Base-by-base conservation (phyloP, 257 asterid genomes). In the Thymus mandschuricus region DNA sequence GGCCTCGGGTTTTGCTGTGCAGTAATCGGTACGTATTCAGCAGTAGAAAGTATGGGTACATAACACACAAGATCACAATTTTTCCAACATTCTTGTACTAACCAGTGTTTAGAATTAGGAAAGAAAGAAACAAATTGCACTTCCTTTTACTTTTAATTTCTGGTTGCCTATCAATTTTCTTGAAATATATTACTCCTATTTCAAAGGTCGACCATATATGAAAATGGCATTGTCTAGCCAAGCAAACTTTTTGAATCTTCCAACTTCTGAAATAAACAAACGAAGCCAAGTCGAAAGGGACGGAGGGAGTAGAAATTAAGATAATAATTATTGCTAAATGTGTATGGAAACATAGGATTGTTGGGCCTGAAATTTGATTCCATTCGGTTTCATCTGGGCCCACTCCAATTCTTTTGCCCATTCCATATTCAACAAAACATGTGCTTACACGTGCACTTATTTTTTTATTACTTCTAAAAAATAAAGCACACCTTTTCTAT, bases 11-110 rank as follows among this genome's bases (percentile, higher is more conserved):
- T 85, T 8, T 48, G 75, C 15, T 85, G 91, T 71, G 79, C 98
- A 2, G 55, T 74, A 8, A 15, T 79, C 43, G 97, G 99, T 60
- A 86, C 97, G 21, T 85, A 82, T 62, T 85, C 98, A 52, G 92
- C 97, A 10, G 46, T 91, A 63, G 33, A 73, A 60, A 83, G 81
- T n/a, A 86, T 86, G 81, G 79, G 80, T 40, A 77, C 72, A 21
- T 64, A 64, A 68, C 68, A 66, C 0, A 58, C 29, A 10, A 11
- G 21, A 43, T 33, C 10, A 41, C 13, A 2, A 30, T 30, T n/a
- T 29, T 13, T 46, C 40, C 15, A 15, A 60, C 54, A 15, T 33
- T 50, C 34, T 49, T 60, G 44, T n/a, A 46, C 35, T 40, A 7
- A 46, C 33, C 49, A 31, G 5, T 58, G 28, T 51, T 13, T 8